phyloP scores from a whole-genome alignment of 306 rosid species.

The Gastrolobium bilobum region DNA sequence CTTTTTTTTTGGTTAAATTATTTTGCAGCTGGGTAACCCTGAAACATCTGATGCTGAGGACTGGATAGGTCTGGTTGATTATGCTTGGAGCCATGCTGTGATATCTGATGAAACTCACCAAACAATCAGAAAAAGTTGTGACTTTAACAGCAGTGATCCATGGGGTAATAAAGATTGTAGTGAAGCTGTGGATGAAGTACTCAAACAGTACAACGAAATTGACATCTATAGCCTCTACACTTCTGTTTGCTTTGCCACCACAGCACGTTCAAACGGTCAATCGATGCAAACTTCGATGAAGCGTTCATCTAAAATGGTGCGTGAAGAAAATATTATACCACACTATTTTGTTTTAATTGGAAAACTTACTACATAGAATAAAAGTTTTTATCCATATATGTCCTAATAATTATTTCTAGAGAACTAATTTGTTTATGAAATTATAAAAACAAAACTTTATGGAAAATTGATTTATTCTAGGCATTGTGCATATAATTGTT shows the following conservation, averaged over 20 bases:
- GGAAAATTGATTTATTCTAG: neutral
- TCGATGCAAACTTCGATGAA: constrained; percentile 57
- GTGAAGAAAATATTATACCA: neutral
- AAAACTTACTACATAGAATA: neutral
- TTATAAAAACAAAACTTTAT: neutral
- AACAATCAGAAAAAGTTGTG: constrained; percentile 66
- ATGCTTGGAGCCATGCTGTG: constrained; percentile 98
- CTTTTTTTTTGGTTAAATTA: neutral
- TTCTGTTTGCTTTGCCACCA: constrained; percentile 69
- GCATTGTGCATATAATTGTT: neutral
- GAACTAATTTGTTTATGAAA: neutral
- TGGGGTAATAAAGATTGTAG: constrained; percentile 74
- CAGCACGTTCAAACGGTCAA: constrained; percentile 59
- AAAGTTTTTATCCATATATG: neutral
- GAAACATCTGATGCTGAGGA: constrained; percentile 94
- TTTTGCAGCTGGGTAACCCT: constrained; percentile 81
- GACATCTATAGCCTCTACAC: constrained; percentile 94
- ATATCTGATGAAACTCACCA: constrained; percentile 90
- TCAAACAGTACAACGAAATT: constrained; percentile 75
- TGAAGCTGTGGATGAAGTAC: constrained; percentile 73
- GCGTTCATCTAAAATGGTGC: constrained; percentile 70
- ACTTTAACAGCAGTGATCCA: constrained; percentile 76
- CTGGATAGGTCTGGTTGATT: constrained; percentile 91
- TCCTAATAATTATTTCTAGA: neutral
- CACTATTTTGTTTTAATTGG: neutral